Evolutionary conservation across 2,329 filamentous ascomycete genomes (phyloP), one percentile per base, ranked within the genome.

Genomic region (Trichophyton rubrum): DNA sequence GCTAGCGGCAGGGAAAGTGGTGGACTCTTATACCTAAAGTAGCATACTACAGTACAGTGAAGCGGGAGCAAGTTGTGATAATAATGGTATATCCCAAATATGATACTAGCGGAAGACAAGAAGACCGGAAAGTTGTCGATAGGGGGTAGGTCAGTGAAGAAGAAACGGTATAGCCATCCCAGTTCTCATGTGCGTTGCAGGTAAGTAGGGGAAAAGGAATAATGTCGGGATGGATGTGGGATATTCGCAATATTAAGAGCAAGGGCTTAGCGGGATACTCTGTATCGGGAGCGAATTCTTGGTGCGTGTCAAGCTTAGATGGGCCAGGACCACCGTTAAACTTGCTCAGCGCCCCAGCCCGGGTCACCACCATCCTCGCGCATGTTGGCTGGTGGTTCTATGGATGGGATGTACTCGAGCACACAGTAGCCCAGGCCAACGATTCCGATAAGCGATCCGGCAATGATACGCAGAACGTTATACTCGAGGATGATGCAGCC

Each of bases 361-460:
- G 82, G 80, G 69, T 89, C 86, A 64, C 83, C 84, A 68, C 89
- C 86, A 64, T 83, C 84, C 73, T 89, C 87, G 72, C 87, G 84
- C 87, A 90, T 90, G 78, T 89, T 90, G 72, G 84, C 82, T 8
- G 88, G 88, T 56, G 87, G 86, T 75, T 90, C 87, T 70, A 90
- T 88, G 64, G 85, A 87, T 33, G 87, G 87, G 65, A 89, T 78
- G 73, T 88, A 90, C 74, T 90, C 87, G 70, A 90, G 81, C 56
- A 77, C 85, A 66, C 82, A 77, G 77, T 97, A 99, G 64, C 73
- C 87, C 63, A 96, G 71, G 67, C 93, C 93, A 65, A 89, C 78
- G 59, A 93, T 68, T 58, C 86, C 90, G 66, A 97, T 81, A 67
- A 95, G 80, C 58, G 84, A 82, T 66, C 90, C 93, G 24, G 89